Base-by-base conservation (phyloP, 1,284 basidiomycete species). In the Papiliotrema flavescens region DNA sequence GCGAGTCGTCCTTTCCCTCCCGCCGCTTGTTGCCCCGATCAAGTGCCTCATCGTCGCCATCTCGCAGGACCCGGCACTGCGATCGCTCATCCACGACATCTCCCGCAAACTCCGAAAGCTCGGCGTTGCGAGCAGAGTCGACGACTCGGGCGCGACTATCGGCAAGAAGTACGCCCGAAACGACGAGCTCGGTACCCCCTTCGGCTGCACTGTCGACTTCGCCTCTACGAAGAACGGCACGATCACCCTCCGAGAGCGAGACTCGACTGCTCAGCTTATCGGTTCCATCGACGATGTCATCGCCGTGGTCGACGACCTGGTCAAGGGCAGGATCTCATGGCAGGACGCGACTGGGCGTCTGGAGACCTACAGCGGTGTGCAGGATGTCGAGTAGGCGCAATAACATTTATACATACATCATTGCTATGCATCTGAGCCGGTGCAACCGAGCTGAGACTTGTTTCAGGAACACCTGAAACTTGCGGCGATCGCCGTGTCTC, bases 161-260 rank as follows among this genome's bases (percentile, higher is more conserved):
- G 96, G 95, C 50, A 92, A 91, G 80, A 90, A 96, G 37, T 98
- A 98, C 77, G 85, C 96, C 32, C 85, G 96, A 60, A 98, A 98
- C 79, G 95, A 99, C 79, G 96, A 98, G 79, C 84, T 99, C 42
- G 95, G 95, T 64, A 98, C 95, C 36, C 95, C 95, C 2, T 98
- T 89, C 73, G 95, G 95, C 51, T 82, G 94, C 64, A 98, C 96
- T 5, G 83, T 98, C 59, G 95, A 98, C 79, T 98, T 98, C 80
- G 95, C 94, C 24, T 94, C 90, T 54, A 79, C 90, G 52, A 84
- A 88, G 77, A 92, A 94, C 70, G 79, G 84, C 58, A 95, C 91
- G 45, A 87, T 94, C 82, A 96, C 90, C 17, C 83, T 93, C 51
- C 85, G 90, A 64, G 95, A 98, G 77, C 88, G 95, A 53, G 95